Evolutionary conservation across 495 filamentous ascomycete species (phyloP).

Genomic region (Podospora anserina): DNA sequence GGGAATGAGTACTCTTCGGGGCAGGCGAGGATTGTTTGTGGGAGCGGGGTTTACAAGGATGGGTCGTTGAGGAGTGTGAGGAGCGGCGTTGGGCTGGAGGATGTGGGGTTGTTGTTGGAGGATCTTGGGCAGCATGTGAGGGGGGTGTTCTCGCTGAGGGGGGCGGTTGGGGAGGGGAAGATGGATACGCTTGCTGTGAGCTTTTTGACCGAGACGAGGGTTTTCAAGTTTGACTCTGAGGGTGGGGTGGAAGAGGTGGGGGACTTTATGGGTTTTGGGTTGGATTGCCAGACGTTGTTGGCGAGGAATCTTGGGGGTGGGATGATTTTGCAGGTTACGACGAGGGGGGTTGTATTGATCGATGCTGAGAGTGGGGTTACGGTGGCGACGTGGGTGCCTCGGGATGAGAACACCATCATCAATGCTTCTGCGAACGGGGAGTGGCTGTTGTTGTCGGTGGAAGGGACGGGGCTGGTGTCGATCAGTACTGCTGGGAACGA

Average conservation of each 20-base stretch:
- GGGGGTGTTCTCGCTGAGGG: conserved; percentile 55
- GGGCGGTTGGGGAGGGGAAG: conserved; percentile 43
- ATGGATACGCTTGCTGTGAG: conserved; percentile 74
- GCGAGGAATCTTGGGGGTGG: conserved; percentile 59
- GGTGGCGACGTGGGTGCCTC: conserved; percentile 64
- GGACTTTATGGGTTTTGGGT: conserved; percentile 62
- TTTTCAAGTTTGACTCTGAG: conserved; percentile 70
- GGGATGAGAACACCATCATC: conserved; percentile 60
- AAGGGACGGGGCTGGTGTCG: conserved; percentile 64
- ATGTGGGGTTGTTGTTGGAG: conserved; percentile 76
- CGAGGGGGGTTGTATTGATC: conserved; percentile 56
- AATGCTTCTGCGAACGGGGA: conserved; percentile 70
- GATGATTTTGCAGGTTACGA: conserved; percentile 75
- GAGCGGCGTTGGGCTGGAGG: conserved; percentile 91
- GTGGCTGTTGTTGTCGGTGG: conserved; percentile 66
- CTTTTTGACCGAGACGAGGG: conserved; percentile 76
- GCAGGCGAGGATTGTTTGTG: conserved; percentile 89
- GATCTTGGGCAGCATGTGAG: conserved; percentile 62
- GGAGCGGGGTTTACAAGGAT: conserved; percentile 81
- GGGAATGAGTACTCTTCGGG: conserved; percentile 89
- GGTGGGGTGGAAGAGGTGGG: conserved; percentile 87
- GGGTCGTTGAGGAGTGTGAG: conserved; percentile 84
- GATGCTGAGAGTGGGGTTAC: conserved; percentile 69
- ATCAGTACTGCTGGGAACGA: conserved; percentile 59
- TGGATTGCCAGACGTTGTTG: conserved; percentile 71